phyloP scores from a whole-genome alignment of 495 filamentous ascomycete genomes.

The Aspergillus indologenus region DNA sequence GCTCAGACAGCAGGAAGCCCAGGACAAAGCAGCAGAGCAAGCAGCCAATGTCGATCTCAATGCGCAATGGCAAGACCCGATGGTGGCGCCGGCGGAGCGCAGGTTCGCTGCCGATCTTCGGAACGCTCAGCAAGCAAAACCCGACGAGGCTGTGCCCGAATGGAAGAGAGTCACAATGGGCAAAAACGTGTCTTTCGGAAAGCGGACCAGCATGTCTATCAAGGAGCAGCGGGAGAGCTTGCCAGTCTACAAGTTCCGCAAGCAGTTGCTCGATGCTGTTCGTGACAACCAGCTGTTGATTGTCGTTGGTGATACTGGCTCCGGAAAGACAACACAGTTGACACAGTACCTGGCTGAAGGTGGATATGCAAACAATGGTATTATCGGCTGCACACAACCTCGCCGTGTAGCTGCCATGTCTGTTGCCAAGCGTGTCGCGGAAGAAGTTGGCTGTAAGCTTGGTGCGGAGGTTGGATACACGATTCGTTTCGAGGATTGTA shows the following conservation, averaged over 20 bases:
- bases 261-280: slow-evolving; percentile 85
- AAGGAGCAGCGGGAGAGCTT: slow-evolving; percentile 91
- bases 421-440: slow-evolving; percentile 92
- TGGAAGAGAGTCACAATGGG: slow-evolving; percentile 86
- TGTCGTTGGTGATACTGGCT: slow-evolving; percentile 96
- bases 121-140: slow-evolving; percentile 51
- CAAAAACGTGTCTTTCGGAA: slow-evolving; percentile 80
- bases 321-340: slow-evolving; percentile 94
- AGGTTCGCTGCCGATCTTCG: slow-evolving; percentile 86
- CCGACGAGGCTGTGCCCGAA: slow-evolving; percentile 73
- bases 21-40: slow-evolving; percentile 76
- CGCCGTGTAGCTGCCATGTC: slow-evolving; percentile 97
- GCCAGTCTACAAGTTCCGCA: slow-evolving; percentile 87
- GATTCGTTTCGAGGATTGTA: slow-evolving; percentile 96
- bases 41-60: slow-evolving; percentile 79
- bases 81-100: slow-evolving; percentile 77
- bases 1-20: slow-evolving; percentile 79
- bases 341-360: slow-evolving; percentile 94
- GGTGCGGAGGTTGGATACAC: slow-evolving; percentile 96
- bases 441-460: slow-evolving; percentile 89
- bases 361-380: slow-evolving; percentile 83
- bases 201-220: slow-evolving; percentile 86
- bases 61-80: slow-evolving; percentile 94
- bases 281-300: slow-evolving; percentile 86
- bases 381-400: slow-evolving; percentile 96